Base-by-base conservation (phyloP, 352 stramenopile genomes). In the Elongisporangium prolatum region DNA sequence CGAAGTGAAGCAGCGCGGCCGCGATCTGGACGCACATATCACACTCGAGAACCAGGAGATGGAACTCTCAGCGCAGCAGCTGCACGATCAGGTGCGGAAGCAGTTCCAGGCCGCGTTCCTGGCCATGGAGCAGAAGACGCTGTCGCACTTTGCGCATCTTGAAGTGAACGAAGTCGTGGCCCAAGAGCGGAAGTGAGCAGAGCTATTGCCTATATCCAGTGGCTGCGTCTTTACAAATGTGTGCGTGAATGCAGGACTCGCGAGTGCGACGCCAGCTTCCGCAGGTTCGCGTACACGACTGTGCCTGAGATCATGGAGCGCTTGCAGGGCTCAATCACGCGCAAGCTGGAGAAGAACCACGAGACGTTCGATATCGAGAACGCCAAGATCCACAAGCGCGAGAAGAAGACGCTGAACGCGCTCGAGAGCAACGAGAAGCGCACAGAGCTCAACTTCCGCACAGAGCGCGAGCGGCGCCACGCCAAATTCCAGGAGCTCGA, bases 321-420 rank as follows among this genome's bases (percentile, higher is more conserved):
- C 21, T 70, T 96, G 50, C 89, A 93, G 50, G 88, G 89, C 25
- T 72, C 77, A 20, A 92, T 97, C 56, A 96, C 89, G 17, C 79
- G 88, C 6, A 92, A 91, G 52, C 75, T 97, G 17, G 75, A 93
- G 52, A 96, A 97, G 69, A 91, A 86, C 56, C 77, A 92, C 68
- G 90, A 97, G 69, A 94, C 82, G 9, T 97, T 97, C 62, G 88
- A 97, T 66, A 96, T 97, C 52, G 89, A 97, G 56, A 97, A 97
- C 65, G 84, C 89, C 56, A 98, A 97, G 70, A 92, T 95, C 21
- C 71, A 84, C 44, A 97, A 96, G 68, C 83, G 89, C 38, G 89
- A 97, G 64, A 81, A 86, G 65, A 97, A 97, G 69, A 93, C 91
- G 14, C 61, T 84, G n/a, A 51, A 69, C 17, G 64, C 75, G 25